Base-by-base conservation (phyloP, 305 asterid genomes). In the Caryopteris hybrid region DNA sequence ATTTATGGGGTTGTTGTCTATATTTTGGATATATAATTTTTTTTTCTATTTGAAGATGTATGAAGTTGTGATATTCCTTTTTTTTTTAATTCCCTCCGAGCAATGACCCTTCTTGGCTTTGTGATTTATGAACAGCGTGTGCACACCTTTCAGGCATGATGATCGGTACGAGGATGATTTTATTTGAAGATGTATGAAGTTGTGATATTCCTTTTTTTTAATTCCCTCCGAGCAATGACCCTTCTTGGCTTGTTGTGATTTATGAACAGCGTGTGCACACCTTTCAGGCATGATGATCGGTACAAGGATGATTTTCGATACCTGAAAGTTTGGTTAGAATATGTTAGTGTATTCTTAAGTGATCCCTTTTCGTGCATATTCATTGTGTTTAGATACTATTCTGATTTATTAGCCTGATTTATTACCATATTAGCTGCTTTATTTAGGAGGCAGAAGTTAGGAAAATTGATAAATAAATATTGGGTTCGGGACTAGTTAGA, bases 291-390 rank as follows among this genome's bases (percentile, higher is more conserved):
- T 53, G 89, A 90, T 4, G 84, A 78, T 9, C 90, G 85, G 42
- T 92, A 92, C 75, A 92, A 84, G 89, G 86, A 85, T 76, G 98
- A 92, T 71, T 85, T 90, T 58, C 92, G 98, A 12, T 92, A 85
- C 78, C 90, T 92, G 66, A 92, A 90, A 81, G 88, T 88, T 64
- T 92, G 98, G 98, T 67, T 93, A 64, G 95, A 93, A 80, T 93
- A 93, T 73, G 97, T 93, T 68, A 52, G 96, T 67, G 59, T 58
- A 59, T 65, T 75, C 70, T 47, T 41, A 22, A 6, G 67, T 64
- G 21, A 33, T 74, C 20, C 50, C 56, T 5, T 73, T 58, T 46
- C 7, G 16, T 31, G 12, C 45, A 46, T 27, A 42, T 17, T 14
- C 4, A 5, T 70, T 51, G 1, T 17, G 16, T 25, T 34, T 61